Evolutionary conservation across 1,284 basidiomycete species (phyloP), one percentile per base, ranked within the genome.

Genomic region (Leccinum angustisporum): DNA sequence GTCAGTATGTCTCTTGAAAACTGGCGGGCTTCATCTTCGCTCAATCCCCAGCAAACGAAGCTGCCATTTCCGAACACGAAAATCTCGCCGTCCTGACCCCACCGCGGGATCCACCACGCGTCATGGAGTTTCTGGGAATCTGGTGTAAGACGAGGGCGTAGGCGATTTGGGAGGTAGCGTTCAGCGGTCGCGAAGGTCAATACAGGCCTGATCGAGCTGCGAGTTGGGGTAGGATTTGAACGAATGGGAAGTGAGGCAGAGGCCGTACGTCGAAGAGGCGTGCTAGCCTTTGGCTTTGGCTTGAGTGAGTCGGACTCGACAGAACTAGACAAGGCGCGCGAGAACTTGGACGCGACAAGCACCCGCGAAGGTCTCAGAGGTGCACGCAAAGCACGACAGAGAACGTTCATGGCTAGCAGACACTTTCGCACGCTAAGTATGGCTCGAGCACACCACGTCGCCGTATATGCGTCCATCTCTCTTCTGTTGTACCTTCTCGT

Each of bases 1-100:
- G 80, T 74, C 54, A 95, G 80, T 10, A 94, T 81, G 53, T 91
- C 81, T 21, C 76, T 75, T 34, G 86, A 82, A 71, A 95, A 95
- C 58, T 77, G 79, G 59, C 78, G 78, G 1, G 90, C 92, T 55
- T 91, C 91, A n/a, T 82, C 81, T 74, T 95, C 91, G n/a, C 81
- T 84, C 62, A 95, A 74, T 7, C 93, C 93, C 94, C 94, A 96
- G 65, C 88, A 92, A 4, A 96, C 94, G 63, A 94, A 88, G 66
- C 85, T 91, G 2, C 94, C 94, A 66, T 91, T 92, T 34, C 83
- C 82, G 72, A 96, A 96, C 11, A 95, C 82, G 75, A 95, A 95
- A 25, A 94, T 79, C 73, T 96, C 94, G n/a, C 93, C 93, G 63
- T 89, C 81, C 61, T 84, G 79, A 2, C 86, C 87, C 86, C 88